These are phyloP conservation scores for Endocarpon pusillum DNA, from an alignment of 495 filamentous ascomycete genomes.

Conservation along the genomic window DNA sequence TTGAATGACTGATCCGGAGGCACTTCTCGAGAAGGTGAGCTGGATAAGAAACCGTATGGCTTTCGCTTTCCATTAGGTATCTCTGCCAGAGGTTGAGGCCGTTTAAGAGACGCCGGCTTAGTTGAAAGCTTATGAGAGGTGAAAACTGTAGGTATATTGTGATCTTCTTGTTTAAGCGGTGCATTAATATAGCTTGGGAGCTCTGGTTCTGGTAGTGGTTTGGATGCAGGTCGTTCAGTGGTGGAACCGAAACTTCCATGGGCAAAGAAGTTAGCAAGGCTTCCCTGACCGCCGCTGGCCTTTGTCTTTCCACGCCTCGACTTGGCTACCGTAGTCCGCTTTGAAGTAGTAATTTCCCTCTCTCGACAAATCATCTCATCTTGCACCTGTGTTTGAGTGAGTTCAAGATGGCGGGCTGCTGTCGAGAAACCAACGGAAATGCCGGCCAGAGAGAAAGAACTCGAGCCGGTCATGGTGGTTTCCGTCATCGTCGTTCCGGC, in stretches of 20 bases:
- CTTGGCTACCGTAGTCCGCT: too few relatives aligned
- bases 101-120: conserved; percentile 8
- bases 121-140: conserved; percentile 13
- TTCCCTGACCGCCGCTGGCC: too few relatives aligned
- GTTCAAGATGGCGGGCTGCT: too few relatives aligned
- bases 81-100: conserved; percentile 3
- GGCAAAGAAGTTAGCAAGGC: too few relatives aligned
- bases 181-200: too few relatives aligned
- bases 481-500: conserved; percentile 18
- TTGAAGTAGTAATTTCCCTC: too few relatives aligned
- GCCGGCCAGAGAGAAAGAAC: neutral
- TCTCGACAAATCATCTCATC: too few relatives aligned
- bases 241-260: too few relatives aligned
- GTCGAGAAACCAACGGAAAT: too few relatives aligned
- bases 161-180: neutral
- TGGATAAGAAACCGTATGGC: conserved; percentile 26
- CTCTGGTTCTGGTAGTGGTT: neutral
- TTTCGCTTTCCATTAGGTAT: conserved; percentile 4
- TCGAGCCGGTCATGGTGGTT: conserved; percentile 12
- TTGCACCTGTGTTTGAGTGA: too few relatives aligned
- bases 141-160: conserved; percentile 7
- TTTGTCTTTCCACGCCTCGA: too few relatives aligned
- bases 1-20: conserved; percentile 1
- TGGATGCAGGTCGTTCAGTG: neutral
- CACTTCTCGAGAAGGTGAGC: conserved; percentile 20